Base-by-base conservation (phyloP, 2,329 filamentous ascomycete species). In the Tricladium varicosporioides region DNA sequence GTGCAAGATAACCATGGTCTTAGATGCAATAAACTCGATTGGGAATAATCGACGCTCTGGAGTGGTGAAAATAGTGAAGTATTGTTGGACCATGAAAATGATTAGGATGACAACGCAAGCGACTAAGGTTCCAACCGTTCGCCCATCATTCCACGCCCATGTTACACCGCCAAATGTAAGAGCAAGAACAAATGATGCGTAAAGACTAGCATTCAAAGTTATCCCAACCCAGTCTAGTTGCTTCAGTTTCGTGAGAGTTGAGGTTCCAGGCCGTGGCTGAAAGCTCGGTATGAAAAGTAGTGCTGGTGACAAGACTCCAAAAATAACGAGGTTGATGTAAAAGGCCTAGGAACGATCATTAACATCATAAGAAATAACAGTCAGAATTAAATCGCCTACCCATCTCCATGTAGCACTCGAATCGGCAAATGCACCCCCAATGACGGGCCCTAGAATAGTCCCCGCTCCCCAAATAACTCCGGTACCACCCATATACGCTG, bases 61-160 rank as follows among this genome's bases (percentile, higher is more conserved):
- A 2, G 54, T 60, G 2, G 56, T 64, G 19, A 63, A 49, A 11
- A 64, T 15, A 46, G 27, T 22, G 31, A 59, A 54, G 15, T 54
- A 69, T 61, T 64, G 55, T 22, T 57, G 52, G 14, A 56, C 32
- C 2, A 45, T 15, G 40, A 48, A 61, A 11, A 49, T 7, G 19
- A 61, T 40, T n/a, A 63, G 57, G 19, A 64, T 58, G 9, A 74
- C 75, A 33, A 74, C 68, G 4, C 74, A 75, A 64, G 78, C 71
- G 65, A 80, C 77, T 56, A 76, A 66, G 9, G 60, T 51, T 2
- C 54, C 58, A 22, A 68, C 67, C 3, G 63, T 54, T 1, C 57
- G 46, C 3, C 46, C 56, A 19, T 47, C 42, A 10, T 59, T 44
- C 66, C 68, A 71, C 9, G 47, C 46, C 36, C 65, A 68, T 2